Evolutionary conservation across 805 yeast species (phyloP).

Genomic region (Pichia heedii): DNA sequence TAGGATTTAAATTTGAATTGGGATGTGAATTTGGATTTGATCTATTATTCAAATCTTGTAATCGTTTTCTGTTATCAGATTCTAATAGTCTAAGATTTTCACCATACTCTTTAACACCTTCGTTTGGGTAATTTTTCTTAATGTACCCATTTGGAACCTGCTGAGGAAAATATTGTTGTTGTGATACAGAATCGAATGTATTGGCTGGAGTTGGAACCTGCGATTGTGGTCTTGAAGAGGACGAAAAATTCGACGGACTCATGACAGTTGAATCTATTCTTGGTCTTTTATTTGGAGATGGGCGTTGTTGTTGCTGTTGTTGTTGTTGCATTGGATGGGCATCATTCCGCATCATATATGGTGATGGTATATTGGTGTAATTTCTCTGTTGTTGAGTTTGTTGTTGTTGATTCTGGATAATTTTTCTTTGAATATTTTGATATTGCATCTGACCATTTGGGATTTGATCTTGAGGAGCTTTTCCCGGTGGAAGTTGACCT

Average conservation of each 20-base stretch:
- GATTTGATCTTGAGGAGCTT: neutral
- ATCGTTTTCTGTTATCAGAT: slow-evolving; percentile 61
- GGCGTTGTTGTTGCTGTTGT: slow-evolving; percentile 2
- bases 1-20: neutral
- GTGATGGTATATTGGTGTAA: neutral
- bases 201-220: slow-evolving; percentile 4
- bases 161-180: slow-evolving; percentile 10
- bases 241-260: slow-evolving; percentile 3
- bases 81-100: slow-evolving; percentile 69
- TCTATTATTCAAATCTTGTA: slow-evolving; percentile 18
- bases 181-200: slow-evolving; percentile 7
- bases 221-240: slow-evolving; percentile 1
- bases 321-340: neutral
- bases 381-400: slow-evolving; percentile 2
- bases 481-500: neutral
- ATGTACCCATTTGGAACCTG: slow-evolving; percentile 7
- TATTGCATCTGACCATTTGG: neutral
- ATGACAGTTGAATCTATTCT: slow-evolving; percentile 1
- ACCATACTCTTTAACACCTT: slow-evolving; percentile 61
- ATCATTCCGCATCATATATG: neutral
- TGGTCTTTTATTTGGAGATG: slow-evolving; percentile 5
- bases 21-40: neutral
- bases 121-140: slow-evolving; percentile 1
- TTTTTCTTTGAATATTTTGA: neutral
- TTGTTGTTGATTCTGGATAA: slow-evolving; percentile 5